Conservation (phyloP, 2,329 filamentous ascomycete genomes). For the Fragosphaeria purpurea region DNA sequence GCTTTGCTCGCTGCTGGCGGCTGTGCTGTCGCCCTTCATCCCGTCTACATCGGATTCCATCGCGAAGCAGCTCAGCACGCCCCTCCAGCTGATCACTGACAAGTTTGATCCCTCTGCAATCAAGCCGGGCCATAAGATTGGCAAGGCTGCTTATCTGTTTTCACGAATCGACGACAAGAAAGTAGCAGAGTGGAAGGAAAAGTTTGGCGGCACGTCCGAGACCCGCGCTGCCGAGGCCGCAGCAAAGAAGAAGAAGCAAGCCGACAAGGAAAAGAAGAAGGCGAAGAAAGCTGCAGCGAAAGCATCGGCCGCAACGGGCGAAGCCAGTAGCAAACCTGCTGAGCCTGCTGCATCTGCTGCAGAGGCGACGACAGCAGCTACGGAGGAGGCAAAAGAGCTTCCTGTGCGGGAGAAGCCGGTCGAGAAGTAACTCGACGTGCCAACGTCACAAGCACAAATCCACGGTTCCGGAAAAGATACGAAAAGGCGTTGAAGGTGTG, state of each 20-base stretch:
- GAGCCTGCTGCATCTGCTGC: conserved; percentile 4
- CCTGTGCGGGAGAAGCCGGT: conserved; percentile 21
- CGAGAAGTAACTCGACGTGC: conserved; percentile 14
- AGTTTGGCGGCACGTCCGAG: conserved; percentile 38
- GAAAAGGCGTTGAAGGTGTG: no score
- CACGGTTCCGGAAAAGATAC: conserved; percentile 2
- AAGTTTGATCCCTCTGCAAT: conserved; percentile 53
- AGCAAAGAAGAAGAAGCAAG: conserved; percentile 20
- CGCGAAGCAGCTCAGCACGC: conserved; percentile 54
- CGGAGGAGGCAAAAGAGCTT: conserved; percentile 18
- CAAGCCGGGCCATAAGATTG: conserved; percentile 68
- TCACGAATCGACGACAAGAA: conserved; percentile 63
- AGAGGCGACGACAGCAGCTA: conserved; percentile 13
- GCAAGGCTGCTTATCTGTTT: conserved; percentile 47
- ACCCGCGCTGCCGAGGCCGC: conserved; percentile 17
- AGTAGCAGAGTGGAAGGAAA: conserved; percentile 59
- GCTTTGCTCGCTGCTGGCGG: conserved; percentile 71
- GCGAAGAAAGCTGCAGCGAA: conserved; percentile 21
- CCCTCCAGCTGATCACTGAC: conserved; percentile 54
- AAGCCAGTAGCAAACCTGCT: not conserved
- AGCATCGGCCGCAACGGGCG: conserved; percentile 7
- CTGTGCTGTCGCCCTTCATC: conserved; percentile 74
- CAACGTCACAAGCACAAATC: no score
- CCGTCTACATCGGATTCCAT: conserved; percentile 69
- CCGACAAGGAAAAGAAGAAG: conserved; percentile 19